These are phyloP conservation scores for Viola odorata DNA, from an alignment of 345 rosid species.

Conservation along the genomic window DNA sequence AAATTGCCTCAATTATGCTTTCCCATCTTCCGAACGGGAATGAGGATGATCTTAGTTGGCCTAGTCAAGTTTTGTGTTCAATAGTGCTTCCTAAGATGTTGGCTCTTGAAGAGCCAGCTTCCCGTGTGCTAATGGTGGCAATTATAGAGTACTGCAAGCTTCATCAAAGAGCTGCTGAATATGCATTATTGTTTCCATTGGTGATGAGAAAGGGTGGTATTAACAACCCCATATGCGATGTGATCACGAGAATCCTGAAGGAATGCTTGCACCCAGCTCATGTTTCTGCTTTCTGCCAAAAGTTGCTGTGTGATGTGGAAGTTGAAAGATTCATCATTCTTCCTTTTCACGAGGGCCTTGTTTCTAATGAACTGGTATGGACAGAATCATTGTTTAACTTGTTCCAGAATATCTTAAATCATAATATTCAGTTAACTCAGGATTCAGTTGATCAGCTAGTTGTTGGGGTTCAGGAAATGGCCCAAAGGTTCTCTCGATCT, in stretches of 20 bases:
- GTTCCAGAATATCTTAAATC: conserved; percentile 53
- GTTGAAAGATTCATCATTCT: conserved; percentile 39
- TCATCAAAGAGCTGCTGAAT: conserved; percentile 59
- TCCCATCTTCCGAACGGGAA: conserved; percentile 36
- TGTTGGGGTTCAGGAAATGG: conserved; percentile 26
- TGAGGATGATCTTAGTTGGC: conserved; percentile 46
- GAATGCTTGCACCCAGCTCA: conserved; percentile 77
- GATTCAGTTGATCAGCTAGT: conserved; percentile 55
- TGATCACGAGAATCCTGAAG: conserved; percentile 48
- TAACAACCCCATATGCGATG: conserved; percentile 50
- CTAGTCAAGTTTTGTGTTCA: conserved; percentile 59
- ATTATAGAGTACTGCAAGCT: conserved; percentile 56
- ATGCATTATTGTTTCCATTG: conserved; percentile 50
- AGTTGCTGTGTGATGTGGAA: conserved; percentile 50
- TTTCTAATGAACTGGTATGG: conserved; percentile 58
- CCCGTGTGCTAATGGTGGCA: conserved; percentile 53
- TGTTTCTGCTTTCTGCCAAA: conserved; percentile 62
- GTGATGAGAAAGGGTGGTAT: conserved; percentile 51
- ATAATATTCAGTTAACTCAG: conserved; percentile 48
- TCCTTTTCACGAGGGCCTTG: conserved; percentile 50
- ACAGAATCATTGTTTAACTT: conserved; percentile 55
- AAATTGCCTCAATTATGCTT: conserved; percentile 49
- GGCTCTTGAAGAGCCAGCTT: conserved; percentile 46
- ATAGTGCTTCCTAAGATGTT: conserved; percentile 63
- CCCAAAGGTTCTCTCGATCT: conserved; percentile 46